Evolutionary conservation across 306 rosid genomes (phyloP).

Genomic region (Ochetophila trinervis): DNA sequence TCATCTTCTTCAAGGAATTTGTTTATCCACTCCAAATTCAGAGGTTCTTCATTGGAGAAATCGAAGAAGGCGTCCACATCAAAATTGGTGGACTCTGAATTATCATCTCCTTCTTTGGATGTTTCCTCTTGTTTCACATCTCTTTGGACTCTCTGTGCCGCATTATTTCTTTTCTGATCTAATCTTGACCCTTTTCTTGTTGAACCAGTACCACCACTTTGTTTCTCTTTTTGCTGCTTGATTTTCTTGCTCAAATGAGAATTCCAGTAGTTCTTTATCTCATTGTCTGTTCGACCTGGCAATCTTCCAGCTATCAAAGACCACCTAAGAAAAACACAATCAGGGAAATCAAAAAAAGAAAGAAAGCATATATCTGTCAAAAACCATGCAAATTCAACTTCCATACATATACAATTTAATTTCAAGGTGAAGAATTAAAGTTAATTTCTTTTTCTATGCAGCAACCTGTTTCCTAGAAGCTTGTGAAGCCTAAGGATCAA

Average conservation of each 20-base stretch:
- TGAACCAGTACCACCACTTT: slow-evolving; percentile 7
- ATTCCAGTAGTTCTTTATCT: slow-evolving; percentile 71
- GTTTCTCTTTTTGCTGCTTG: slow-evolving; percentile 32
- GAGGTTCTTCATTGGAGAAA: slow-evolving; percentile 48
- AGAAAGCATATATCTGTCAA: too few relatives aligned
- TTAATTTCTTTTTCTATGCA: neutral
- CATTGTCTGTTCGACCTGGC: slow-evolving; percentile 71
- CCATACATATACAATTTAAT: neutral
- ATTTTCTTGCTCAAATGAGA: slow-evolving; percentile 69
- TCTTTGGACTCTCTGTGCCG: neutral
- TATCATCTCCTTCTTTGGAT: slow-evolving; percentile 8
- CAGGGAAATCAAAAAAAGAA: too few relatives aligned
- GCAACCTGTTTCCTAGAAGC: slow-evolving; percentile 62
- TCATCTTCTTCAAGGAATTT: slow-evolving; percentile 33
- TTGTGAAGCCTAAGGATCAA: slow-evolving; percentile 63
- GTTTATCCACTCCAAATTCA: slow-evolving; percentile 54
- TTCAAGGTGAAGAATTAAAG: neutral
- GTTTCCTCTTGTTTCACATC: neutral
- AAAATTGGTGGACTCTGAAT: slow-evolving; percentile 20
- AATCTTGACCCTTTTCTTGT: slow-evolving; percentile 2
- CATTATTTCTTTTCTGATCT: neutral
- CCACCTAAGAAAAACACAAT: slow-evolving; percentile 38
- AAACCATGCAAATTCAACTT: neutral
- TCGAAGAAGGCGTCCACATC: slow-evolving; percentile 52
- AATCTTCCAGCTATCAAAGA: slow-evolving; percentile 66